Base-by-base conservation (phyloP, 2,329 filamentous ascomycete species). In the Balansia obtecta region DNA sequence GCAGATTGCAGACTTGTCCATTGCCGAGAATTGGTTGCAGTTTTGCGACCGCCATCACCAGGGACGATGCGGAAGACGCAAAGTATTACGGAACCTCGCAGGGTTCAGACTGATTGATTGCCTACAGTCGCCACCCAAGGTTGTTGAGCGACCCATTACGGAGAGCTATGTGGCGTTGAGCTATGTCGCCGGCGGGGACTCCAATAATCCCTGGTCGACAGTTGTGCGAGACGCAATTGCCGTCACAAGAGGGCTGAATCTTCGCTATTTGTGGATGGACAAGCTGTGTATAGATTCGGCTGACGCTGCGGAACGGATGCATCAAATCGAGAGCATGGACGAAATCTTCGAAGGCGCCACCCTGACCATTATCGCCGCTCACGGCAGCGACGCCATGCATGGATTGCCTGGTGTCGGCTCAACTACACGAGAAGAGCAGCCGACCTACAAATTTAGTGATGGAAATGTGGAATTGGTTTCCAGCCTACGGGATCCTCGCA, bases 191-290 rank as follows among this genome's bases (percentile, higher is more conserved):
- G 65, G 65, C 3, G 56, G 55, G 41, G 57, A 53, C n/a, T 54
- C 55, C 2, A 54, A 51, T 1, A 58, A 58, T 2, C 55, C 53
- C 0, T 66, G 63, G 64, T 61, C 64, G 27, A 60, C 56, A 46
- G 63, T 65, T 34, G 56, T 67, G 1, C 56, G 52, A 50, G 64
- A 67, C 33, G 61, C 65, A 10, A 61, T 64, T 8, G 50, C 53
- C 1, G 65, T 66, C 6, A 61, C 63, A 0, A 59, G 55, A 10
- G 53, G 59, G 2, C 54, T 71, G 7, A 65, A 65, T 0, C 53
- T 66, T 9, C 53, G 60, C 5, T 66, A 69, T 48, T 58, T 71
- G 2, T 71, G 68, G 68, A 60, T 70, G 2, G 67, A 70, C 50
- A 56, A 59, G 27, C 58, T 65, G 2, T 71, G 68, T 43, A 64